Conservation (phyloP, 352 stramenopile species). For the Pythium graminicola region DNA sequence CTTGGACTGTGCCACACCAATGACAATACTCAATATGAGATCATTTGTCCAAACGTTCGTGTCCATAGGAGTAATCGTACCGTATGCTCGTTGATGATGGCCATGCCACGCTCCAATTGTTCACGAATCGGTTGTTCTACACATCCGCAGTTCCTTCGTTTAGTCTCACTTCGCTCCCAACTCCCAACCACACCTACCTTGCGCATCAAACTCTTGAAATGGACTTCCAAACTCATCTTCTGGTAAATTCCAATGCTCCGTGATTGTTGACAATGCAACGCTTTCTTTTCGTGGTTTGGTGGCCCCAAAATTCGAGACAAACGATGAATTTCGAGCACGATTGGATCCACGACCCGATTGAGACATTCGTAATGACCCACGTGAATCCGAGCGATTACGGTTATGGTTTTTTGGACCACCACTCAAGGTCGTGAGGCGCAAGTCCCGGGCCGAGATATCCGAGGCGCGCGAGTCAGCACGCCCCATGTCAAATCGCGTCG, state of each 20-base stretch:
- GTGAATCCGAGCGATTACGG: slow-evolving; percentile 58
- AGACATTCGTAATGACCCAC: slow-evolving; percentile 50
- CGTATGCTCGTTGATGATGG: slow-evolving; percentile 86
- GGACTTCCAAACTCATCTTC: slow-evolving; percentile 75
- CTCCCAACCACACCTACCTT: slow-evolving; percentile 31
- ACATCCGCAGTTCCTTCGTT: not conserved
- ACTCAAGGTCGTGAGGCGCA: slow-evolving; percentile 54
- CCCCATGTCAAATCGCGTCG: slow-evolving; percentile 81
- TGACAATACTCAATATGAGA: not conserved
- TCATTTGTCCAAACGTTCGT: too few species aligned
- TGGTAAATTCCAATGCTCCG: slow-evolving; percentile 79
- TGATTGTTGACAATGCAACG: slow-evolving; percentile 77
- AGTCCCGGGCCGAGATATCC: slow-evolving; percentile 56
- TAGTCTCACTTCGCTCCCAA: not conserved
- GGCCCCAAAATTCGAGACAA: slow-evolving; percentile 75
- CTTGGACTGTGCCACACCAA: slow-evolving; percentile 40
- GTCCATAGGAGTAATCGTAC: too few species aligned
- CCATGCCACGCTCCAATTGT: slow-evolving; percentile 65
- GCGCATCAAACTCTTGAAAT: slow-evolving; percentile 72
- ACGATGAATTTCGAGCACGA: slow-evolving; percentile 49
- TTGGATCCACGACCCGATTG: slow-evolving; percentile 40
- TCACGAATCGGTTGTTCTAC: slow-evolving; percentile 78
- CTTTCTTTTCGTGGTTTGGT: slow-evolving; percentile 61
- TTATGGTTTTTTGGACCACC: slow-evolving; percentile 20
- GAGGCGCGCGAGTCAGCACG: slow-evolving; percentile 73